phyloP scores from a whole-genome alignment of 1,139 yeast genomes.

The Candida neerlandica region DNA sequence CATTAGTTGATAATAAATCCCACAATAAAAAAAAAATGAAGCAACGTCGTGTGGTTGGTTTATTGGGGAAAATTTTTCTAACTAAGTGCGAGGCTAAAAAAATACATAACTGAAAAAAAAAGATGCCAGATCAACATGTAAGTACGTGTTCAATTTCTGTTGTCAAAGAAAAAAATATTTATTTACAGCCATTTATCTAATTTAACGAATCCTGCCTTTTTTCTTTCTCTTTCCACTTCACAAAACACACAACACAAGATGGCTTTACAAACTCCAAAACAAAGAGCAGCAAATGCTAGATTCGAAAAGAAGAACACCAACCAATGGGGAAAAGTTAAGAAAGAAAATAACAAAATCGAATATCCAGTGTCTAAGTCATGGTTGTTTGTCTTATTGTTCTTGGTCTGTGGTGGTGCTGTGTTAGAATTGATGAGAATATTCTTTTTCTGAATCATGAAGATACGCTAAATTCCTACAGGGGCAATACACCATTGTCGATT shows the following conservation, averaged over 20 bases:
- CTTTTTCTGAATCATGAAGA: conserved; percentile 36
- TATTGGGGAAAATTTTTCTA: too few species aligned
- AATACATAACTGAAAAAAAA: not conserved
- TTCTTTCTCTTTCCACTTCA: not conserved
- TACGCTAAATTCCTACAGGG: too few species aligned
- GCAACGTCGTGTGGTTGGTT: too few species aligned
- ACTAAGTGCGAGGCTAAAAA: too few species aligned
- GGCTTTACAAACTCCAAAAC: conserved; percentile 76
- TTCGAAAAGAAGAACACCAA: conserved; percentile 74
- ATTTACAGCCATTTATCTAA: conserved; percentile 2
- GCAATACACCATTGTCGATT: not conserved
- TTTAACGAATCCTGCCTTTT: not conserved
- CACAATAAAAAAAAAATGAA: too few species aligned
- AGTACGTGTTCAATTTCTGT: conserved; percentile 1
- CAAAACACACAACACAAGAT: not conserved
- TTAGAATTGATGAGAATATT: conserved; percentile 64
- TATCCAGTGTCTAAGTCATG: conserved; percentile 61
- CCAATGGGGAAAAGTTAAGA: conserved; percentile 63
- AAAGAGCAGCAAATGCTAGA: conserved; percentile 80
- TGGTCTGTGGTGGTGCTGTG: conserved; percentile 82
- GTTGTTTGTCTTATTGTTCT: conserved; percentile 63
- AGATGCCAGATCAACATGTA: conserved; percentile 4
- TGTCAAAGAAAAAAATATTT: not conserved
- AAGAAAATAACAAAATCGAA: conserved; percentile 30
- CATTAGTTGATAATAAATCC: too few species aligned